These are phyloP conservation scores for Lentinula boryana DNA, from an alignment of 768 basidiomycete species.

Conservation along the genomic window DNA sequence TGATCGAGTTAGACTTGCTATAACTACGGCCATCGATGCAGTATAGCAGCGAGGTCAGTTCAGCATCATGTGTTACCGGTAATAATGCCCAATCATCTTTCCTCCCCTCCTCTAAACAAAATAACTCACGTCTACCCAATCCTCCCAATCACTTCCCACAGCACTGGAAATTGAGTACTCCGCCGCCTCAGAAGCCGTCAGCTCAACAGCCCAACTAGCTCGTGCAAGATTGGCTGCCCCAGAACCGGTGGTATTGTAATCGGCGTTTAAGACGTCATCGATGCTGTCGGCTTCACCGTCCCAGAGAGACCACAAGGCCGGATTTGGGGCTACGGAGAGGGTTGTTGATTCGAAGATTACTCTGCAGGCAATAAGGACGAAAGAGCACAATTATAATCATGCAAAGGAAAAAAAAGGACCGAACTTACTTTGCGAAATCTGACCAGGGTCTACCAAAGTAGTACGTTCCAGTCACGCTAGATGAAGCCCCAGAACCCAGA, in stretches of 20 bases:
- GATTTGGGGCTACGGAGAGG: conserved; percentile 32
- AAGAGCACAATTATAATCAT: neutral
- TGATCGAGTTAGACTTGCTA: too few relatives aligned
- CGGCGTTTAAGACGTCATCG: conserved; percentile 39
- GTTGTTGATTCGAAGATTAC: conserved; percentile 44
- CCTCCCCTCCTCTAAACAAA: conserved; percentile 17
- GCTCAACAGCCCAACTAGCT: conserved; percentile 32
- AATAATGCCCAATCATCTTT: too few relatives aligned
- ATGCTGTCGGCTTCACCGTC: conserved; percentile 27
- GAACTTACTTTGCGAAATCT: conserved; percentile 11
- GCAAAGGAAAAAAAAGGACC: neutral
- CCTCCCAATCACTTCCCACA: conserved; percentile 37
- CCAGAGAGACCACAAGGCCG: conserved; percentile 43
- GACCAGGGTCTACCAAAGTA: conserved; percentile 47
- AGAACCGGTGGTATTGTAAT: conserved; percentile 37
- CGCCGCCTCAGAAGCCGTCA: conserved; percentile 30
- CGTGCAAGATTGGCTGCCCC: conserved; percentile 29
- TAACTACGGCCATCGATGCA: too few relatives aligned
- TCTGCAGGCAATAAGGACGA: conserved; percentile 15
- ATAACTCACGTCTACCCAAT: conserved; percentile 40
- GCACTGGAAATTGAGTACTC: conserved; percentile 36
- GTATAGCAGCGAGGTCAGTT: too few relatives aligned
- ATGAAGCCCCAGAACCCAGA: conserved; percentile 31
- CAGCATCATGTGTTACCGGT: too few relatives aligned
- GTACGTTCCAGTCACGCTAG: conserved; percentile 27